Evolutionary conservation across 371 early-diverging fungal genomes (phyloP), one percentile per base, ranked within the genome.

Genomic region (Mucor plumbeus): DNA sequence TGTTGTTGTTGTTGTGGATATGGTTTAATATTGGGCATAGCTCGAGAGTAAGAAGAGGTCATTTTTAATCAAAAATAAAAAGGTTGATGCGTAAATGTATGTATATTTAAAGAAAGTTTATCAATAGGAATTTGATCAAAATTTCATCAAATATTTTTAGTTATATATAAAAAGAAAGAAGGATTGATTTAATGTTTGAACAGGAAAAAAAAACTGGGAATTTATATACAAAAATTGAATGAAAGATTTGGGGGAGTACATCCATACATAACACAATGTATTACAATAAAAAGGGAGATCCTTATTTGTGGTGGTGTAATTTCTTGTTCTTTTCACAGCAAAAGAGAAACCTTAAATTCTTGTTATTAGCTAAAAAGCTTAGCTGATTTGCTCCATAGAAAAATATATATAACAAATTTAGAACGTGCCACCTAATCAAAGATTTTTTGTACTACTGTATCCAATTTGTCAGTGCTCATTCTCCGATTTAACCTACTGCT

Each of bases 21-120:
- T 35, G 74, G 77, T 55, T 73, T 68, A 38, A 77, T 74, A 15
- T 60, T 69, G 31, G 75, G 69, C 69, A 71, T 65, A 67, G 60
- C 53, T 63, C 73, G 63, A 39, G 67, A 64, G 36, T 63, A 66
- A 48, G 59, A 71, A 48, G 63, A 68, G 67, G 70, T 74, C 44
- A 44, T 66, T 39, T 17, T 39, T 21, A 39, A 57, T 8, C 33
- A 33, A 39, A 26, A 26, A 65, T 56, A 6, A 33, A 34, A 26
- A 26, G 63, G 53, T 6, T 58, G 60, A 38, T 31, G 3, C 13
- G 31, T 17, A 26, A 26, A 26, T 26, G 26, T 26, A 26, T 21
- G 35, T 57, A 59, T 26, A 26, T 21, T 44, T 57, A 59, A 54
- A 60, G 61, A 60, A 60, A 43, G 58, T 60, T 41, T n/a, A 54